These are phyloP conservation scores for Diplogelasinospora grovesii DNA, from an alignment of 495 filamentous ascomycete genomes.

Conservation along the genomic window DNA sequence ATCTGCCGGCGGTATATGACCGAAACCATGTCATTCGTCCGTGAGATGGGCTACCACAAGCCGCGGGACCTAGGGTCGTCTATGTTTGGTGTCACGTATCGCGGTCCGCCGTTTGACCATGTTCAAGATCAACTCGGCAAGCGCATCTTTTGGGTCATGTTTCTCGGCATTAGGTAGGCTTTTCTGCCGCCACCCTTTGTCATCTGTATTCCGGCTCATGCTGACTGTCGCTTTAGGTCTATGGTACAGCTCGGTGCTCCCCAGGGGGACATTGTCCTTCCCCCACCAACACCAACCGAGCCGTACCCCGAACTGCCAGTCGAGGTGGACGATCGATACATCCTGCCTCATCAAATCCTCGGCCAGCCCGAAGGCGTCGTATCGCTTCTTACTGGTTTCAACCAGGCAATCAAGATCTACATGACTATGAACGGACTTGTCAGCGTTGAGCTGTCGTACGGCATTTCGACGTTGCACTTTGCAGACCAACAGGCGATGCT, in stretches of 20 bases:
- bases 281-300: slow-evolving; percentile 62
- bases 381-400: slow-evolving; percentile 67
- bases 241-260: slow-evolving; percentile 64
- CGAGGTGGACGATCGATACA: slow-evolving; percentile 74
- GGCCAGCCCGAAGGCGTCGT: slow-evolving; percentile 55
- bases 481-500: slow-evolving; percentile 59
- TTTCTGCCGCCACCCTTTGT: slow-evolving; percentile 4
- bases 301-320: slow-evolving; percentile 75
- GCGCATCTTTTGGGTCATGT: slow-evolving; percentile 71
- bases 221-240: slow-evolving; percentile 31
- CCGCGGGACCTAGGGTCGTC: slow-evolving; percentile 28
- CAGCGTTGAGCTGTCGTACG: slow-evolving; percentile 67
- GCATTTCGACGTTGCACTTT: slow-evolving; percentile 64
- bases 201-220: not conserved
- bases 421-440: slow-evolving; percentile 61
- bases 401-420: slow-evolving; percentile 65
- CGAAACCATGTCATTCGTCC: slow-evolving; percentile 65
- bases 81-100: slow-evolving; percentile 23
- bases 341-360: slow-evolving; percentile 55
- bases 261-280: slow-evolving; percentile 56
- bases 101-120: slow-evolving; percentile 48
- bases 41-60: slow-evolving; percentile 58
- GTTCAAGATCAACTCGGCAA: slow-evolving; percentile 72
- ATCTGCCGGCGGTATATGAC: slow-evolving; percentile 62
- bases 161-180: slow-evolving; percentile 56